Conservation (phyloP, 1,284 basidiomycete genomes). For the Cryptococcus wingfieldii region DNA sequence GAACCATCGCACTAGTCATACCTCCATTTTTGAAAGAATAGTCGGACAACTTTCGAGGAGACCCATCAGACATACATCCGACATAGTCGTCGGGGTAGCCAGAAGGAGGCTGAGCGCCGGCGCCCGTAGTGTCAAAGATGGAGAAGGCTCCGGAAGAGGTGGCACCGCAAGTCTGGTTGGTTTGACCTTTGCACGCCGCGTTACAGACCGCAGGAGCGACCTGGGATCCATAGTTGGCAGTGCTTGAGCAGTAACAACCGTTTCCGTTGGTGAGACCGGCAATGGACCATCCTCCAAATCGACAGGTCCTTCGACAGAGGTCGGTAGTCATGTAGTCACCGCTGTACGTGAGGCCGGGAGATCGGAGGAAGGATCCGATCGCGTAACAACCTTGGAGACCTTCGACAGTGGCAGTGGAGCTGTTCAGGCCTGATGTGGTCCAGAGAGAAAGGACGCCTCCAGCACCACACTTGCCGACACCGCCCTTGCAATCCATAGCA, state of each 20-base stretch:
- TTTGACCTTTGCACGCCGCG: slow-evolving; percentile 10
- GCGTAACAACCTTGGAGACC: slow-evolving; percentile 24
- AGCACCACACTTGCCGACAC: slow-evolving; percentile 17
- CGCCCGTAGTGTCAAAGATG: slow-evolving; percentile 24
- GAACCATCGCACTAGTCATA: slow-evolving; percentile 20
- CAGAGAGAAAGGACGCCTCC: slow-evolving; percentile 9
- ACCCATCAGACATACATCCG: slow-evolving; percentile 18
- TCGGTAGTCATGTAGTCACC: slow-evolving; percentile 7
- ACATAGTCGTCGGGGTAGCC: slow-evolving; percentile 19
- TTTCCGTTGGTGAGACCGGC: slow-evolving; percentile 25
- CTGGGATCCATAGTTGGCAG: slow-evolving; percentile 11
- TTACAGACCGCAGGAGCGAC: background rate
- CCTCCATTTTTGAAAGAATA: slow-evolving; percentile 11
- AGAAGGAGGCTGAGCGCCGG: slow-evolving; percentile 9
- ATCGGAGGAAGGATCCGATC: slow-evolving; percentile 8
- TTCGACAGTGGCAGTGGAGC: slow-evolving; percentile 9
- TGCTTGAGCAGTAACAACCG: slow-evolving; percentile 26
- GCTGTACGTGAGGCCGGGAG: background rate
- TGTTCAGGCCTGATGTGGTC: background rate
- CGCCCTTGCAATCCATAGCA: slow-evolving; percentile 21
- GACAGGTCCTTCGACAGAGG: slow-evolving; percentile 15
- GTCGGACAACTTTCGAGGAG: background rate
- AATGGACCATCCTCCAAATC: slow-evolving; percentile 7
- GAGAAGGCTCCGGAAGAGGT: slow-evolving; percentile 4
- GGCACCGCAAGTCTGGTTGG: slow-evolving; percentile 17